Evolutionary conservation across 2,329 filamentous ascomycete species (phyloP).

Genomic region (Alternaria gaisen): DNA sequence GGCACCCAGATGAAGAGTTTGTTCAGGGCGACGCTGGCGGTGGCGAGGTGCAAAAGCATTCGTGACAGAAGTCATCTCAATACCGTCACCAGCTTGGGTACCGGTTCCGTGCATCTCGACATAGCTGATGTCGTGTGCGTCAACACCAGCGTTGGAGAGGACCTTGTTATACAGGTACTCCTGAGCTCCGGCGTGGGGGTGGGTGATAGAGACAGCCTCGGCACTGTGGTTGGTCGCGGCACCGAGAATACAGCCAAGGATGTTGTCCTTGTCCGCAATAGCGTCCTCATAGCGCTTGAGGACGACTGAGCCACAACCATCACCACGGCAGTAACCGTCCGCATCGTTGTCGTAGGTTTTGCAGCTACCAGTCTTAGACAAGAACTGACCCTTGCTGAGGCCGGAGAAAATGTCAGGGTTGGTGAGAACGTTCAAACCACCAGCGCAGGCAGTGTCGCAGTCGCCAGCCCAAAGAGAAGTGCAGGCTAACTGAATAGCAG

Average conservation of each 20-base stretch:
- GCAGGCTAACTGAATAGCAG: constrained; percentile 76
- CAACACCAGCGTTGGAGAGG: constrained; percentile 75
- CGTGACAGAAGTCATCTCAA: constrained; percentile 81
- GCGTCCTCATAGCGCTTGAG: constrained; percentile 84
- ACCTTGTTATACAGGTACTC: constrained; percentile 74
- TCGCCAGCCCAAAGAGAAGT: constrained; percentile 78
- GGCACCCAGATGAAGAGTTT: constrained; percentile 62
- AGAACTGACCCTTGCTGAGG: constrained; percentile 78
- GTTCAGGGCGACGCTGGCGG: constrained; percentile 58
- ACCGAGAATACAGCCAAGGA: constrained; percentile 77
- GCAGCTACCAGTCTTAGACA: constrained; percentile 78
- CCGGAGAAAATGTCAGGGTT: constrained; percentile 83
- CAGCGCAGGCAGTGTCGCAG: constrained; percentile 81
- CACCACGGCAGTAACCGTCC: constrained; percentile 83
- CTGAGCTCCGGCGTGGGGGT: constrained; percentile 81
- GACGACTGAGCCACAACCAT: constrained; percentile 77
- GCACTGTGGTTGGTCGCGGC: constrained; percentile 83
- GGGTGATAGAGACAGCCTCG: constrained; percentile 82
- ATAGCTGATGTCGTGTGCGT: constrained; percentile 80
- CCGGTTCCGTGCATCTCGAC: constrained; percentile 92
- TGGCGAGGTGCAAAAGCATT: constrained; percentile 67
- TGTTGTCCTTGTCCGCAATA: constrained; percentile 74
- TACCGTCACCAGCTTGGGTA: constrained; percentile 83
- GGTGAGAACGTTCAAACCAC: constrained; percentile 79
- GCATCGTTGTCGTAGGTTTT: constrained; percentile 83